Conservation (phyloP, 164 flowering plant species). For the Hamamelis virginiana region DNA sequence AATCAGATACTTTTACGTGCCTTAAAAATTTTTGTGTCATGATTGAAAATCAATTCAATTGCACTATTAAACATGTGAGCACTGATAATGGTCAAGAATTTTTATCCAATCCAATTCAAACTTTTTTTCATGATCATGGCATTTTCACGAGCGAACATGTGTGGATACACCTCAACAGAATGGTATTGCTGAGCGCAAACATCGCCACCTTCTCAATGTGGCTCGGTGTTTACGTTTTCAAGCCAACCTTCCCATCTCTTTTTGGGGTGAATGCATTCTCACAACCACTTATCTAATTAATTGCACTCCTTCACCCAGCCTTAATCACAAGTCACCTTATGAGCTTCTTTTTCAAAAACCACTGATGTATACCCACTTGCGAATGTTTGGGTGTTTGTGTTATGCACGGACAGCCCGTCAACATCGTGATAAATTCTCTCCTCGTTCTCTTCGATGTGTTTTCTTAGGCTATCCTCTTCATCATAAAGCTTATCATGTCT, state of each 20-base stretch:
- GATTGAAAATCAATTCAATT: background rate
- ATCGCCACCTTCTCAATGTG: conserved; percentile 5
- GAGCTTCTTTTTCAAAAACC: background rate
- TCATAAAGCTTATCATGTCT: background rate
- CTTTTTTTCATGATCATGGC: no score
- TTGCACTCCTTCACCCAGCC: background rate
- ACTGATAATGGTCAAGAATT: background rate
- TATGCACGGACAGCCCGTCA: no score
- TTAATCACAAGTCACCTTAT: background rate
- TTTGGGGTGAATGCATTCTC: conserved; percentile 13
- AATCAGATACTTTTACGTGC: background rate
- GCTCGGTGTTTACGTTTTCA: background rate
- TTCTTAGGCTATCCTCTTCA: conserved; percentile 4
- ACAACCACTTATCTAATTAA: conserved; percentile 1
- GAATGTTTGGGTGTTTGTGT: no score
- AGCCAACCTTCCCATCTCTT: background rate
- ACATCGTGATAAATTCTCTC: no score
- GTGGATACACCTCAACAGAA: no score
- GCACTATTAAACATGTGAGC: background rate
- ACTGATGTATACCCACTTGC: no score
- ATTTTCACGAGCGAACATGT: no score
- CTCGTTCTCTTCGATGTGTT: no score
- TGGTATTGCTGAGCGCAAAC: background rate
- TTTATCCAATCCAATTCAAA: no score
- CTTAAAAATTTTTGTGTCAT: background rate